Base-by-base conservation (phyloP, 345 rosid species). In the Zanthoxylum bungeanum region DNA sequence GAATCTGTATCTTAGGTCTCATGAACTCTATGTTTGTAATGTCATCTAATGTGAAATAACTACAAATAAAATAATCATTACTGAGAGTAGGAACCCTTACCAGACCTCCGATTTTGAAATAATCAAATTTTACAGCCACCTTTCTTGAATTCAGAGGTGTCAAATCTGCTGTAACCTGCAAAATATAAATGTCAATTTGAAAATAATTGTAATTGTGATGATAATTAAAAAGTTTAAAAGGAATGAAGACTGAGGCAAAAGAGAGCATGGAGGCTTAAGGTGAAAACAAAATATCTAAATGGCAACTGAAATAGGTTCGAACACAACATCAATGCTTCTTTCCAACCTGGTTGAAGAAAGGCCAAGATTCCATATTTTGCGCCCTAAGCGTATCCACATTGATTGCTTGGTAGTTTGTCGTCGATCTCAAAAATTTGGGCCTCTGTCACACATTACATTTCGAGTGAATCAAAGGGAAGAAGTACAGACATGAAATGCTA, bases 341-440 rank as follows among this genome's bases (percentile, higher is more conserved):
- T 8, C 16, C 25, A 47, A 89, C 98, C 92, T 91, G 95, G 72
- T 90, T 88, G 82, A 81, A 94, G 85, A 90, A 88, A 57, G 98
- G 98, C 85, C 86, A 83, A 47, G 97, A 87, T 77, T 94, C 98
- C 97, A 90, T 80, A 73, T 90, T 90, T 72, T 94, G 97, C 17
- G 89, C 97, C 78, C 94, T 81, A 4, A 93, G 73, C 4, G 92
- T 88, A 75, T 90, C 97, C 30, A 58, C 81, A 70, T 94, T 91
- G 81, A 94, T 94, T 71, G 88, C 97, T 79, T 94, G 98, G 82
- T 83, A 94, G 78, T 90, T 94, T 14, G 76, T 80, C 28, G 65
- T 77, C 4, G 98, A 94, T 72, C 98, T 89, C 53, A 94, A 81
- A 58, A 94, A 82, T 51, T 82, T 94, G 5, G 97, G 97, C 77